Percentiles rank a stretch among this genome's conserved stretches.
Evolutionary conservation across 2,329 filamentous ascomycete species (phyloP).

Genomic region (Aspergillus sergii): DNA sequence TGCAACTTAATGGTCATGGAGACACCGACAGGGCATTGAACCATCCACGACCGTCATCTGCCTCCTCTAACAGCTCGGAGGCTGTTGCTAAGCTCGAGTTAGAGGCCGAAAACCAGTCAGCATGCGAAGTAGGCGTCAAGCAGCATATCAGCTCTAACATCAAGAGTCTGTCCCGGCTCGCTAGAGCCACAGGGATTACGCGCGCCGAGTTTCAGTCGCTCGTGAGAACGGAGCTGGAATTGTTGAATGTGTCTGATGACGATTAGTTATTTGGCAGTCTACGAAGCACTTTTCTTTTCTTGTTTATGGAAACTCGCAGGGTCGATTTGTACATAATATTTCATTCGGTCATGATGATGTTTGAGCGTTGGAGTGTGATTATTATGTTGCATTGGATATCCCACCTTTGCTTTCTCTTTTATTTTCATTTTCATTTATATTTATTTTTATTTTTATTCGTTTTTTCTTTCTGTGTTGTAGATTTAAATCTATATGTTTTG

Average conservation of each 20-base stretch:
- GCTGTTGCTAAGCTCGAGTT: constrained; percentile 59
- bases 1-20: constrained; percentile 27
- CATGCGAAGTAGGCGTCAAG: constrained; percentile 63
- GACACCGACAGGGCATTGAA: constrained; percentile 34
- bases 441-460: background rate
- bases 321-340: background rate
- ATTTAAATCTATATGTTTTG: background rate
- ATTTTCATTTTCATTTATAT: background rate
- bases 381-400: background rate
- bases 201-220: constrained; percentile 61
- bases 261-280: constrained; percentile 14
- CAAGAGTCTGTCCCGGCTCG: constrained; percentile 65
- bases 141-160: constrained; percentile 66
- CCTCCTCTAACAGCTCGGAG: constrained; percentile 47
- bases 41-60: constrained; percentile 48
- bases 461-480: background rate
- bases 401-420: background rate
- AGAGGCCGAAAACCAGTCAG: constrained; percentile 52
- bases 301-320: background rate
- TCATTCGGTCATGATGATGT: constrained; percentile 12
- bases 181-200: constrained; percentile 60
- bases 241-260: constrained; percentile 58
- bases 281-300: background rate
- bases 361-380: constrained; percentile 22
- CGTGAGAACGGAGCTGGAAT: constrained; percentile 61